Base-by-base conservation (phyloP, 2,329 filamentous ascomycete species). In the Penicillium polonicum region DNA sequence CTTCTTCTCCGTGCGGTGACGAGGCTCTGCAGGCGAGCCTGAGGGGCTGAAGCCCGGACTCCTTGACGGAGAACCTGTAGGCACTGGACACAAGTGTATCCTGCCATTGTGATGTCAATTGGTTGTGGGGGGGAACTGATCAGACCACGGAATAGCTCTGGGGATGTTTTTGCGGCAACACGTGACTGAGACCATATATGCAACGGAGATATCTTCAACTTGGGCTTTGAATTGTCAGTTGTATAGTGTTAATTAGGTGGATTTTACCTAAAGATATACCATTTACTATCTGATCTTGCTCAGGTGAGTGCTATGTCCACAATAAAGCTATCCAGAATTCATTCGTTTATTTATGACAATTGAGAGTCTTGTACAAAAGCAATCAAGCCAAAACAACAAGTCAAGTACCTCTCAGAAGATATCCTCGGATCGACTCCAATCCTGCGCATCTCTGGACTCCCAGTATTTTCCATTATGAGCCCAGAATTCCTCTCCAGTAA, bases 401-500 rank as follows among this genome's bases (percentile, higher is more conserved):
- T 13, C 9, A 43, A 50, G 10, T 7, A 25, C 29, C 19, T 38
- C 21, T 55, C 65, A 85, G 71, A 88, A 96, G 57, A 96, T 88
- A 66, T 89, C 87, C 77, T 96, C 91, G 72, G 73, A 92, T 69
- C 25, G 85, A 83, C 61, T 85, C 83, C 92, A 92, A 90, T 71
- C 74, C 67, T 53, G 79, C 80, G 68, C 80, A 80, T 51, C 89
- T 85, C 55, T 81, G 76, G 21, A 86, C 67, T 85, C 81, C 94
- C 94, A 99, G 75, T 99, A 99, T 73, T 89, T 84, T 39, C 89
- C 89, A 68, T 87, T 95, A 69, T 93, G 95, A 65, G 87, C 82
- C 94, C 94, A 99, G 76, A 89, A 96, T 63, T 88, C 83, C 76
- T 96, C 91, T 0, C 94, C 92, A 4, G 93, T 97, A 19, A 90